Evolutionary conservation across 257 asterid genomes (phyloP).

Genomic region (Nicotiana obtusifolia): DNA sequence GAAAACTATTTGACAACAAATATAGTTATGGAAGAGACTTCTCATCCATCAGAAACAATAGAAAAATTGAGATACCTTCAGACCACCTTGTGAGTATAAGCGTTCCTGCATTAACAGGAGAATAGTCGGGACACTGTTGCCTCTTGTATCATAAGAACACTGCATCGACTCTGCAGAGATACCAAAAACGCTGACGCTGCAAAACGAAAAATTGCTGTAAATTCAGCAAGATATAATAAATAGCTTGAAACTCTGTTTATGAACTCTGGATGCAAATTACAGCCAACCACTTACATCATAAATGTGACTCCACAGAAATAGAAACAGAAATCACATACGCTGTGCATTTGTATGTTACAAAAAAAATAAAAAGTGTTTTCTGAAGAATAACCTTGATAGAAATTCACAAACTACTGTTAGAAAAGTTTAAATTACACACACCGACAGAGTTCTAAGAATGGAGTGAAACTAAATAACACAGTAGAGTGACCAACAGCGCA

Average conservation of each 20-base stretch:
- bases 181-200: constrained; percentile 89
- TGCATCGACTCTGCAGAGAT: constrained; percentile 98
- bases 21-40: not conserved
- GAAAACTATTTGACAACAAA: not conserved
- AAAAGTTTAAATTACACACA: not conserved
- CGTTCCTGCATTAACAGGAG: constrained; percentile 83
- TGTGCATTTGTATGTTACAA: not conserved
- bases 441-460: not conserved
- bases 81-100: constrained; percentile 70
- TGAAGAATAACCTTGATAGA: not conserved
- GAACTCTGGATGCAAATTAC: not conserved
- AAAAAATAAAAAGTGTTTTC: not conserved
- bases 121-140: constrained; percentile 95
- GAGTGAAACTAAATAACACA: not conserved
- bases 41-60: not conserved
- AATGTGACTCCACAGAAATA: not conserved
- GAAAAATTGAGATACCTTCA: constrained; percentile 46
- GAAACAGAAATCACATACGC: not conserved
- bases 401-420: not conserved
- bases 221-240: constrained; percentile 3
- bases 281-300: not conserved
- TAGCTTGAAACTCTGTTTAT: not conserved
- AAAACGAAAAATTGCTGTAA: constrained; percentile 7
- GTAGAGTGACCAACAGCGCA: not conserved
- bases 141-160: constrained; percentile 79